phyloP scores from a whole-genome alignment of 257 asterid genomes.

The Lantana camara region DNA sequence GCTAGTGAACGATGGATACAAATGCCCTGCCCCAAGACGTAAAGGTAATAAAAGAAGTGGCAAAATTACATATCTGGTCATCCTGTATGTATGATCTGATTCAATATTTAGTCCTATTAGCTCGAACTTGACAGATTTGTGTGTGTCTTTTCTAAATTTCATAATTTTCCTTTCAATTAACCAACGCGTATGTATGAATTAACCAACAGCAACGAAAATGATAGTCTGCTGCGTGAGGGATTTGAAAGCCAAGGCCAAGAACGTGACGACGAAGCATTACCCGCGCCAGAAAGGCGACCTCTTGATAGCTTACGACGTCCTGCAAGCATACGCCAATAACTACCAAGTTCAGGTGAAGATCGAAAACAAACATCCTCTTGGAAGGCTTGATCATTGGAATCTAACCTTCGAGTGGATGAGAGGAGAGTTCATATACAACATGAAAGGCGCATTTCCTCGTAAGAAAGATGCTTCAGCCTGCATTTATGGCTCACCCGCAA shows the following conservation, averaged over 20 bases:
- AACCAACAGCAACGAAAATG: conserved; percentile 42
- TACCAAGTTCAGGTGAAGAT: conserved; percentile 66
- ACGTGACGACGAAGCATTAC: conserved; percentile 34
- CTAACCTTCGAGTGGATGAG: conserved; percentile 82
- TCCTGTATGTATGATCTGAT: no score
- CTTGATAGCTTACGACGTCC: conserved; percentile 46
- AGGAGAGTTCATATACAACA: conserved; percentile 51
- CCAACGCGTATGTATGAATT: not conserved
- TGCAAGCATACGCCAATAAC: conserved; percentile 46
- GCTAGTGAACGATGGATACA: conserved; percentile 58
- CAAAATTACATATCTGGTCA: no score
- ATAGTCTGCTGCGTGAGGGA: conserved; percentile 56
- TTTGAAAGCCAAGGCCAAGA: conserved; percentile 44
- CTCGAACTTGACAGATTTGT: no score
- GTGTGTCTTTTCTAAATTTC: no score
- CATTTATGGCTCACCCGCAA: conserved; percentile 54
- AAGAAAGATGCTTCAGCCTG: conserved; percentile 48
- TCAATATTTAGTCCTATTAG: no score
- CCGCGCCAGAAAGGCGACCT: conserved; percentile 61
- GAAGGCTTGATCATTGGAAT: conserved; percentile 77
- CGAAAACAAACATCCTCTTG: conserved; percentile 57
- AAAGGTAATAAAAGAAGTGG: conserved; percentile 24
- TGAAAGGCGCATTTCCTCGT: conserved; percentile 64
- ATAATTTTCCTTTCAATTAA: no score
- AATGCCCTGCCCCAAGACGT: conserved; percentile 50